Percentiles rank a stretch among this genome's conserved stretches.
Conservation (phyloP, 1,284 basidiomycete species). For the Marasmius tenuissimus region DNA sequence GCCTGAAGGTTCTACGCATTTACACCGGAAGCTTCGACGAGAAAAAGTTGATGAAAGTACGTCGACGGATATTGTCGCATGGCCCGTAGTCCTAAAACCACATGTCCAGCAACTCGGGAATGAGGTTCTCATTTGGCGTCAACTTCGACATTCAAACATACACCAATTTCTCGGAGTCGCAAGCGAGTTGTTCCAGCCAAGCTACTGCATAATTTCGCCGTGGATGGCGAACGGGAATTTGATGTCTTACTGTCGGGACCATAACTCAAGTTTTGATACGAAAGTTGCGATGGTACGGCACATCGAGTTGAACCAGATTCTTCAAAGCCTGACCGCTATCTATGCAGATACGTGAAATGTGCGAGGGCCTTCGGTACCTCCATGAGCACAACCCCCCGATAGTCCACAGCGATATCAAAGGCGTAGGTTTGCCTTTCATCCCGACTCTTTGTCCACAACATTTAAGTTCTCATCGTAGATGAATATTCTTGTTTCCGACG, state of each 20-base stretch:
- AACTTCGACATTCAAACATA: slow-evolving; percentile 15
- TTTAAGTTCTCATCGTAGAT: neutral
- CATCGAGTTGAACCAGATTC: neutral
- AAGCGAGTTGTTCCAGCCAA: slow-evolving; percentile 5
- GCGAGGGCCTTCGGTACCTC: slow-evolving; percentile 15
- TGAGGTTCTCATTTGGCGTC: slow-evolving; percentile 16
- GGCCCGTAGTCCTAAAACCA: too few species aligned
- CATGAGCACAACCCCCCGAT: slow-evolving; percentile 14
- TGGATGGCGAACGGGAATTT: slow-evolving; percentile 17
- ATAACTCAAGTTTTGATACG: neutral
- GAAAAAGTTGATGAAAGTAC: slow-evolving; percentile 2
- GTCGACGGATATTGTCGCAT: neutral
- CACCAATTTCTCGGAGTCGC: slow-evolving; percentile 14
- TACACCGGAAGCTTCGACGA: neutral
- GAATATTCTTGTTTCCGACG: slow-evolving; percentile 8
- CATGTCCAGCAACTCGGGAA: slow-evolving; percentile 5
- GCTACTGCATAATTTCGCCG: slow-evolving; percentile 14
- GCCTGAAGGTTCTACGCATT: neutral
- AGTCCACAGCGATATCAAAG: slow-evolving; percentile 19
- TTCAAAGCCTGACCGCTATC: neutral
- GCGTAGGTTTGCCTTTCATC: slow-evolving; percentile 4
- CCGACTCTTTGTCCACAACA: neutral
- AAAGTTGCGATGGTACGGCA: slow-evolving; percentile 6
- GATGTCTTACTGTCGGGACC: slow-evolving; percentile 4
- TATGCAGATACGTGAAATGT: slow-evolving; percentile 10